Evolutionary conservation across 108 stramenopile species (phyloP), one percentile per base, ranked within the genome.

Genomic region (Fragilaria crotonensis): DNA sequence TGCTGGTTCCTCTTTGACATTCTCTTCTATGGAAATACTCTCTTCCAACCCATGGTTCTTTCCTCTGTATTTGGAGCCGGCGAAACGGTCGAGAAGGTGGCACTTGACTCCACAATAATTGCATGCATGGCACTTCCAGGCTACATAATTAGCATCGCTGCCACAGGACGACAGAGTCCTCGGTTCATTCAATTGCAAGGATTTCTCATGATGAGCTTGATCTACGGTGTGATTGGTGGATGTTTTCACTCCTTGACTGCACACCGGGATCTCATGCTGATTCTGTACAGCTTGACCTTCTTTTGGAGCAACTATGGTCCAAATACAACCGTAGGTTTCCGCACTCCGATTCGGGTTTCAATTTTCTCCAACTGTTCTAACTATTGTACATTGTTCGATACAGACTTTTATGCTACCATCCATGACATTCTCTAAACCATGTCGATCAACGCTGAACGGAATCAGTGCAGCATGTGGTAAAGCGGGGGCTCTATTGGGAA

Each of bases 1-100:
- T 76, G 71, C 17, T 85, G 83, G 83, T 79, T 85, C 57, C 77
- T 85, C 9, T 85, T 81, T 54, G 80, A 85, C 46, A 60, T 81
- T 33, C 52, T 77, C 0, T 79, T 77, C 33, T 85, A 85, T 49
- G 83, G 80, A 14, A 81, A 81, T 49, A 64, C 75, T 11, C 50
- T 84, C 2, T 84, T 84, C 61, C 77, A 78, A 33, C 77, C 78
- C 26, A 45, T 84, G 11, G 83, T 80, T 11, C 64, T 84, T 1
- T 57, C 65, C 33, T 63, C 79, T 41, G 79, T 75, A 0, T 84
- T 84, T 66, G 79, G 83, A 18, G 29, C 30, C n/a, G 30, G 9
- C 5, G 64, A 66, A 48, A 63, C 76, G 5, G 62, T 70, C 26
- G 63, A 53, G 25, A 71, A 63, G 14, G 48, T 41, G 28, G 62